Evolutionary conservation across 305 asterid species (phyloP), one percentile per base, ranked within the genome.

Genomic region (Solanum hybrid): DNA sequence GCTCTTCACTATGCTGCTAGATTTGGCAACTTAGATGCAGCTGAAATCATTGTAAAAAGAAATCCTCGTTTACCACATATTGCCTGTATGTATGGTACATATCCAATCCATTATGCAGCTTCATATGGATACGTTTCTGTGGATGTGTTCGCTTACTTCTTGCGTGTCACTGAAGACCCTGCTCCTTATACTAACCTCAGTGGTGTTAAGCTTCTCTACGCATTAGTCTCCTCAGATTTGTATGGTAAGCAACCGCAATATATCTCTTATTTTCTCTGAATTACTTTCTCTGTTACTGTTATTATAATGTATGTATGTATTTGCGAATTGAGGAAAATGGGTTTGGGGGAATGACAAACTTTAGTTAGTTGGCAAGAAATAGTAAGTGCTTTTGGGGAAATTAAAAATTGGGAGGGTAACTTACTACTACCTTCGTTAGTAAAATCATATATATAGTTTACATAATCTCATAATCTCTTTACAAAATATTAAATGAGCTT

Each of bases 1-100:
- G 88, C 88, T 22, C 91, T 93, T 37, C 93, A 93, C 79, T 90
- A 89, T 37, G 91, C 92, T 81, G 93, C 88, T 17, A 90, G 83
- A 91, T 89, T 88, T 81, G 92, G 94, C 5, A 93, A 93, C 9
- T 89, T 89, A 85, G 65, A 90, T 77, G 91, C 41, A 32, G 45
- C 45, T 78, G 27, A 78, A 78, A 78, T 78, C 15, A 27, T 78
- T 78, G 12, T 78, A 8, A 90, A 91, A n/a, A 82, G 88, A 4
- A 79, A 75, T 75, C 79, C 75, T 87, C 84, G 6, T 20, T 33
- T 33, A 33, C 83, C 83, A 17, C 26, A 33, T 20, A 78, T 78
- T 32, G 41, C 4, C 7, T 33, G 36, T 33, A 33, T 33, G 36
- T 33, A 20, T 78, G 27, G 7, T 17, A 6, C 5, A 4, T 78